Evolutionary conservation across 352 stramenopile species (phyloP).

Genomic region (Globisporangium polare): DNA sequence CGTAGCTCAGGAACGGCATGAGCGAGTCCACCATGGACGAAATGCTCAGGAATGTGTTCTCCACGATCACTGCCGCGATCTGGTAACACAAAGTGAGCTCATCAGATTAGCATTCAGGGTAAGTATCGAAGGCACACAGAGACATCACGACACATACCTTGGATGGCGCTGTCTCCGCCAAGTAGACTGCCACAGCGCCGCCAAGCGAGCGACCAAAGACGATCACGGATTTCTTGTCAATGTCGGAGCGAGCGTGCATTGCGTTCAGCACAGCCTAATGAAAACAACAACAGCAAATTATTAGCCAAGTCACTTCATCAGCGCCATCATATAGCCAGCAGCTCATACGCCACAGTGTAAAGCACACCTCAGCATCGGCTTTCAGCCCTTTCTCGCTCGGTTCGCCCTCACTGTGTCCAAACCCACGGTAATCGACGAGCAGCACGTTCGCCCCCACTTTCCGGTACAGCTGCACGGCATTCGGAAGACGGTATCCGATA

Average conservation of each 20-base stretch:
- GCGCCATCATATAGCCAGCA: background rate
- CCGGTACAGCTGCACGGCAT: conserved; percentile 88
- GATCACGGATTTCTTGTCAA: conserved; percentile 87
- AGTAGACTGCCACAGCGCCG: conserved; percentile 89
- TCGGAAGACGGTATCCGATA: conserved; percentile 92
- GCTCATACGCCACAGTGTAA: background rate
- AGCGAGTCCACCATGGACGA: conserved; percentile 91
- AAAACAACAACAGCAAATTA: background rate
- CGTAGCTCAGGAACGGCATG: conserved; percentile 87
- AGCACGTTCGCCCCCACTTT: conserved; percentile 88
- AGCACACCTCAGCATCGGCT: conserved; percentile 83
- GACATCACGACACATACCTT: conserved; percentile 28
- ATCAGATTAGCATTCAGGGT: too few relatives aligned
- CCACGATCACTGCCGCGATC: conserved; percentile 89
- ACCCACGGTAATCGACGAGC: conserved; percentile 94
- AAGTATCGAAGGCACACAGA: background rate
- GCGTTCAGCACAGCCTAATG: conserved; percentile 67
- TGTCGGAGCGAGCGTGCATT: conserved; percentile 61
- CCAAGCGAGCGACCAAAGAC: conserved; percentile 92
- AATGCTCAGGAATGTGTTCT: conserved; percentile 96
- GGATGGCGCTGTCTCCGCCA: conserved; percentile 74
- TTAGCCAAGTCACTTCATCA: background rate
- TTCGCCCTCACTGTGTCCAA: conserved; percentile 86
- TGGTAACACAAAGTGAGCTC: conserved; percentile 16
- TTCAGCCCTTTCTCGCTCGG: conserved; percentile 89